Base-by-base conservation (phyloP, 2,329 filamentous ascomycete species). In the Paraphoma chrysanthemicola region DNA sequence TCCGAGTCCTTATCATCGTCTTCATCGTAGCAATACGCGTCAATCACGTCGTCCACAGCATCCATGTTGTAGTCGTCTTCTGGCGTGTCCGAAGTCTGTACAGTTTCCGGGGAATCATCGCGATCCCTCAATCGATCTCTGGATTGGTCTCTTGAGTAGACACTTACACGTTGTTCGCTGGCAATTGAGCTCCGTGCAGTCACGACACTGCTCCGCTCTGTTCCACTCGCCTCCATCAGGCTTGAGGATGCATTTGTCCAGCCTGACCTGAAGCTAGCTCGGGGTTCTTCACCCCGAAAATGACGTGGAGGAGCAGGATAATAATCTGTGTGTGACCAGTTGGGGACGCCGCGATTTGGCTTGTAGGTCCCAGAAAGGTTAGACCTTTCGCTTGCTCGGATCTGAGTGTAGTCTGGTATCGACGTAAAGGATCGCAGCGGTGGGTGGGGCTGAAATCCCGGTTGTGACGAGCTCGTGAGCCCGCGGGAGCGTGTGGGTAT, bases 131-230 rank as follows among this genome's bases (percentile, higher is more conserved):
- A 46, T 23, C 68, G 54, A 44, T 68, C 64, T 62, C 67, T 46
- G 6, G 72, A 71, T 16, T 63, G 60, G 41, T 72, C 67, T 56
- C 69, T 56, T 4, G 70, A 73, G 88, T 88, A 70, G 85, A 69
- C 53, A 56, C 72, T 72, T 14, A 53, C 60, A 17, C 66, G 69
- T 16, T 57, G 62, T 81, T 95, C 78, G 79, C 82, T 90, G 4
- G 53, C 60, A 51, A 88, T 83, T 1, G 90, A 93, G 79, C 90
- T 96, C 57, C 87, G 86, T 66, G 91, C 92, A 3, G 92, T 95
- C 62, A 89, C 75, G 48, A 95, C 83, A 70, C 93, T 97, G 74
- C 91, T 96, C 59, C 91, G 85, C 71, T 94, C 91, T 1, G 92
- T 96, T n/a, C 85, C 84, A 60, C 84, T 85, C 6, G 80, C 70